Evolutionary conservation across 371 early-diverging fungal species (phyloP).

Genomic region (Rhizomucor miehei): DNA sequence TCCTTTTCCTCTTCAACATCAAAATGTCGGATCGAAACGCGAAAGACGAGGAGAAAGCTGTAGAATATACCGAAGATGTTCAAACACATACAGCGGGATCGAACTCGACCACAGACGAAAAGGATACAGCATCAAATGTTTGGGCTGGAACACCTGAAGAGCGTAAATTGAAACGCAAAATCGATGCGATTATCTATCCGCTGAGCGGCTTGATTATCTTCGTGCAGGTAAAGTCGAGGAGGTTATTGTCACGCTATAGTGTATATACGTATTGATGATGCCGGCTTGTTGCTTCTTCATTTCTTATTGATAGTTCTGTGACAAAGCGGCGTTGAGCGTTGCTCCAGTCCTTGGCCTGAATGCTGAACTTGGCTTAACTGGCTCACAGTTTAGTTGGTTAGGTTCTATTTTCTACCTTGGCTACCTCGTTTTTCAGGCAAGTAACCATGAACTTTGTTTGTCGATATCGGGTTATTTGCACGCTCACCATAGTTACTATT

Average conservation of each 20-base stretch:
- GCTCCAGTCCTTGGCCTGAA: slow-evolving; percentile 34
- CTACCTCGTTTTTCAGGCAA: slow-evolving; percentile 32
- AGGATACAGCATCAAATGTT: not conserved
- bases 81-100: not conserved
- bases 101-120: not conserved
- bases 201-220: slow-evolving; percentile 22
- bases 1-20: not conserved
- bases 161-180: slow-evolving; percentile 19
- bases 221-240: slow-evolving; percentile 17
- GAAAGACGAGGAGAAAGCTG: not conserved
- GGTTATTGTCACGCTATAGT: not conserved
- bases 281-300: not conserved
- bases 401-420: slow-evolving; percentile 39
- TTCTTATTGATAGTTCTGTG: slow-evolving; percentile 23
- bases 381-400: slow-evolving; percentile 21
- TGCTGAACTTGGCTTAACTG: slow-evolving; percentile 19
- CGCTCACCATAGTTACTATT: not conserved
- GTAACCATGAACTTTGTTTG: not conserved
- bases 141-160: slow-evolving; percentile 19
- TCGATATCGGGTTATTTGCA: not conserved
- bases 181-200: slow-evolving; percentile 26
- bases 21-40: not conserved
- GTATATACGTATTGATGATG: not conserved
- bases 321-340: slow-evolving; percentile 35
- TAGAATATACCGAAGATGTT: slow-evolving; percentile 7